These are phyloP conservation scores for Kalaharituber pfeilii DNA, from an alignment of 2,329 filamentous ascomycete genomes.

Conservation along the genomic window DNA sequence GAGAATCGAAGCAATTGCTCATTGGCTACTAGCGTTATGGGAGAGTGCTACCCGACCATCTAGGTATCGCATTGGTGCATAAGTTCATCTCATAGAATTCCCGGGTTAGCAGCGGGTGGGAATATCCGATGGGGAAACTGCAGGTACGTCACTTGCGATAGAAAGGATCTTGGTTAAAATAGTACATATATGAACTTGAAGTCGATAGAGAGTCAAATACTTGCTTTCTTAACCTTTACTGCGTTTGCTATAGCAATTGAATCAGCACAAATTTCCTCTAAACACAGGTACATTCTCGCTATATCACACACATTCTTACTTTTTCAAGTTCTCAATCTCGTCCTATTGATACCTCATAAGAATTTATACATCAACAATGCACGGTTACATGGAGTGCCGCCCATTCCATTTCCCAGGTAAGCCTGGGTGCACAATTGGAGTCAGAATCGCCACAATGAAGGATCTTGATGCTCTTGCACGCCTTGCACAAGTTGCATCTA, in stretches of 20 bases:
- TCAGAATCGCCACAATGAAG: neutral
- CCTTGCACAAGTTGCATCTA: neutral
- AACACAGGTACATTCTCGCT: too few species aligned
- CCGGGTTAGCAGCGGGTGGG: neutral
- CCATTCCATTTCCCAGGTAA: neutral
- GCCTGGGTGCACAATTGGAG: neutral
- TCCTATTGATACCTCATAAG: too few species aligned
- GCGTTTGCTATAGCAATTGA: too few species aligned
- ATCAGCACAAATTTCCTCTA: too few species aligned
- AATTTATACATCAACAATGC: too few species aligned
- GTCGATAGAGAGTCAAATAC: too few species aligned
- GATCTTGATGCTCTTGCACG: neutral
- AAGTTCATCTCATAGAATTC: neutral
- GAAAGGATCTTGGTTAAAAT: neutral
- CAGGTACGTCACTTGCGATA: neutral
- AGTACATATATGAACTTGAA: too few species aligned
- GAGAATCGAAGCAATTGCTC: neutral
- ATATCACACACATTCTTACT: too few species aligned
- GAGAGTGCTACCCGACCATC: neutral
- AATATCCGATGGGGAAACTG: neutral
- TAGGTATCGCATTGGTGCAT: neutral
- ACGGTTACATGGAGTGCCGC: neutral
- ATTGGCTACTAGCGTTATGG: neutral
- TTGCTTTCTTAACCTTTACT: too few species aligned
- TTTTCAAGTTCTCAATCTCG: too few species aligned